Percentiles rank a stretch among this genome's conserved stretches.
Evolutionary conservation across 495 filamentous ascomycete genomes (phyloP).

Genomic region (Saxophila tyrrhenica): DNA sequence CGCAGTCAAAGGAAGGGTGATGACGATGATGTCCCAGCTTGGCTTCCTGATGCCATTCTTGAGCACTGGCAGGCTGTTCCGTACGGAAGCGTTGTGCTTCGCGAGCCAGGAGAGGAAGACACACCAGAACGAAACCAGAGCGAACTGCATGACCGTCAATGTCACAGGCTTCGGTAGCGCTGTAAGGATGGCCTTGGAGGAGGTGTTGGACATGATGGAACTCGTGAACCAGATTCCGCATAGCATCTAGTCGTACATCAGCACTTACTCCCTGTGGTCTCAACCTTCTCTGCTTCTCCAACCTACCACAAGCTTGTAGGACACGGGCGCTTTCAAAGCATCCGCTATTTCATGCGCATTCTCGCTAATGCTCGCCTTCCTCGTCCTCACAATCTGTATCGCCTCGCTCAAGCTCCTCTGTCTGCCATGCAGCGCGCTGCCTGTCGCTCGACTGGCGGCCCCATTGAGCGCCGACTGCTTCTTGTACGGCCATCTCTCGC

Average conservation of each 20-base stretch:
- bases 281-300: too few relatives aligned
- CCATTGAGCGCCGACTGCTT: slow-evolving; percentile 38
- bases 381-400: slow-evolving; percentile 62
- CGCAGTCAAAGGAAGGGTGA: slow-evolving; percentile 75
- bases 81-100: slow-evolving; percentile 53
- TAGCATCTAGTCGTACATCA: slow-evolving; percentile 51
- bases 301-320: slow-evolving; percentile 74
- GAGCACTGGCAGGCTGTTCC: slow-evolving; percentile 60
- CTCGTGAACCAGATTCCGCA: slow-evolving; percentile 88
- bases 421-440: slow-evolving; percentile 44
- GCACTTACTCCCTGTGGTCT: too few relatives aligned
- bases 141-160: slow-evolving; percentile 90
- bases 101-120: slow-evolving; percentile 64
- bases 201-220: slow-evolving; percentile 91
- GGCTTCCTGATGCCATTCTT: slow-evolving; percentile 73
- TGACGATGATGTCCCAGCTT: slow-evolving; percentile 68
- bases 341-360: slow-evolving; percentile 90
- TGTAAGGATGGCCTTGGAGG: slow-evolving; percentile 93
- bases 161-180: slow-evolving; percentile 86
- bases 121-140: slow-evolving; percentile 83
- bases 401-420: slow-evolving; percentile 82
- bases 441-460: slow-evolving; percentile 30
- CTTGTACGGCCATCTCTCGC: slow-evolving; percentile 36
- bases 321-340: slow-evolving; percentile 80
- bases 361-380: slow-evolving; percentile 72